Evolutionary conservation across 352 stramenopile species (phyloP).

Genomic region (Pythium rhizo-oryzae): DNA sequence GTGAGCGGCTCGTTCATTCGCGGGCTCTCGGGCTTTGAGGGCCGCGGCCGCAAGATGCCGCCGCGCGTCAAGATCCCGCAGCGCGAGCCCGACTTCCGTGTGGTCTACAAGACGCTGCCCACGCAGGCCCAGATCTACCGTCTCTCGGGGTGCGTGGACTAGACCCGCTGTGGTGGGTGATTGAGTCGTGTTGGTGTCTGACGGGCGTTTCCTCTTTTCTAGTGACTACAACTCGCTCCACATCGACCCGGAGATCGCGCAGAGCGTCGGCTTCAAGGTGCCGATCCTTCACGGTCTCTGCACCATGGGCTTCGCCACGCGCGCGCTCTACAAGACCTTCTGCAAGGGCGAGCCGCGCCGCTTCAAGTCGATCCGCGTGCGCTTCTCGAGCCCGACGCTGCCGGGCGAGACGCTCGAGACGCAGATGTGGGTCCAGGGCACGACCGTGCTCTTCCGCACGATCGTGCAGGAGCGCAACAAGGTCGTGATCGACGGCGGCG

Average conservation of each 20-base stretch:
- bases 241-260: slow-evolving; percentile 86
- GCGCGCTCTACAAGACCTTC: slow-evolving; percentile 80
- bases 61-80: slow-evolving; percentile 76
- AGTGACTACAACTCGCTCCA: slow-evolving; percentile 96
- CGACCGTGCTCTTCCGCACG: slow-evolving; percentile 72
- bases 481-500: slow-evolving; percentile 77
- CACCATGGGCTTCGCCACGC: slow-evolving; percentile 88
- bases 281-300: slow-evolving; percentile 95
- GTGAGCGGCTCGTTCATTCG: slow-evolving; percentile 84
- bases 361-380: slow-evolving; percentile 88
- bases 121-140: slow-evolving; percentile 92
- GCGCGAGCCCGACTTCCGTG: slow-evolving; percentile 61
- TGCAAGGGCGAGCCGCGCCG: slow-evolving; percentile 61
- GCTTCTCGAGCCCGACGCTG: slow-evolving; percentile 86
- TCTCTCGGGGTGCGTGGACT: slow-evolving; percentile 76
- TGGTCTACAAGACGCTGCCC: slow-evolving; percentile 68
- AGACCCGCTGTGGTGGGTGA: background rate
- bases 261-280: slow-evolving; percentile 73
- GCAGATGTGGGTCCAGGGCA: slow-evolving; percentile 70
- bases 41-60: slow-evolving; percentile 64
- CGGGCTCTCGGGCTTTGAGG: slow-evolving; percentile 75
- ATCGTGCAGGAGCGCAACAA: slow-evolving; percentile 75
- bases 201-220: background rate
- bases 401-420: slow-evolving; percentile 89
- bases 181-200: background rate